Percentiles rank a stretch among this genome's conserved stretches.
Evolutionary conservation across 139 green algal genomes (phyloP).

Genomic region (Nannochloris sp.): DNA sequence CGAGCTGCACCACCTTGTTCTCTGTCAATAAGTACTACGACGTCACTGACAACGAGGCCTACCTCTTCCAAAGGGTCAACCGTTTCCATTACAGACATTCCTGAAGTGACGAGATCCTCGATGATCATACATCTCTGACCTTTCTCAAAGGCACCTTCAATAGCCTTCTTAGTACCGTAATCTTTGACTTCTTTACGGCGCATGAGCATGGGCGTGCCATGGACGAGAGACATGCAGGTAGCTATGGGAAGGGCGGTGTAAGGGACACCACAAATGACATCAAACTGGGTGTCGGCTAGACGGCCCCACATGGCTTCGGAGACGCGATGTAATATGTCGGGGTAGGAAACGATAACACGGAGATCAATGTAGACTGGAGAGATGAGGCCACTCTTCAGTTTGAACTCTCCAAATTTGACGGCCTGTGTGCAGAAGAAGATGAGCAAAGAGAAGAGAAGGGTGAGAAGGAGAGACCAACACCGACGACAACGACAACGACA

Average conservation of each 20-base stretch:
- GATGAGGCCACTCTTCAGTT: conserved; percentile 93
- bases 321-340: conserved; percentile 82
- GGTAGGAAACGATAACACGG: conserved; percentile 97
- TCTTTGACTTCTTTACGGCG: conserved; percentile 93
- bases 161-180: conserved; percentile 98
- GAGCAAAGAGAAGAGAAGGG: neutral
- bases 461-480: neutral
- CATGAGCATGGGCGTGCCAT: conserved; percentile 90
- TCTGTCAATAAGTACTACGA: conserved; percentile 98
- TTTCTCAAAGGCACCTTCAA: conserved; percentile 85
- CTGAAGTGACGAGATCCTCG: conserved; percentile 96
- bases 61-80: conserved; percentile 77
- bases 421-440: conserved; percentile 48
- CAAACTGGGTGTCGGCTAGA: conserved; percentile 64
- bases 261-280: conserved; percentile 97
- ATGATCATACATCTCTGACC: conserved; percentile 93
- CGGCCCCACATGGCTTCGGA: conserved; percentile 82
- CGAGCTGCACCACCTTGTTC: conserved; percentile 86
- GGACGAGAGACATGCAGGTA: conserved; percentile 86
- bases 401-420: conserved; percentile 99
- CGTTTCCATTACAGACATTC: conserved; percentile 94
- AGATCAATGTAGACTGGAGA: conserved; percentile 98
- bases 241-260: conserved; percentile 99
- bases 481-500: no score
- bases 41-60: conserved; percentile 69